A percentile compares a stretch with the other conserved stretches of the same genome.
Conservation (phyloP, 192 early-diverging fungal genomes). For the Entomortierella beljakovae region DNA sequence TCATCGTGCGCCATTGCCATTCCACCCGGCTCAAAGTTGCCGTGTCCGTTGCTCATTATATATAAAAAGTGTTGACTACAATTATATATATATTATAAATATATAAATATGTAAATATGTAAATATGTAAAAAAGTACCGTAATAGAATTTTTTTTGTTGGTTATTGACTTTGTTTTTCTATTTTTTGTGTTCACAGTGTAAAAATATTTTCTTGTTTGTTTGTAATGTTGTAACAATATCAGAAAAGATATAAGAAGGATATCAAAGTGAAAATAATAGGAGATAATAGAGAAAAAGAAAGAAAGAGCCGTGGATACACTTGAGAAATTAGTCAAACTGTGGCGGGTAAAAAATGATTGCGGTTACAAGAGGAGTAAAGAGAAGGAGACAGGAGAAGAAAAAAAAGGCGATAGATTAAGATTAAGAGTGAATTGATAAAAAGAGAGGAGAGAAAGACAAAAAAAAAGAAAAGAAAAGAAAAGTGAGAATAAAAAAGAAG, state of each 20-base stretch:
- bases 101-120: not conserved
- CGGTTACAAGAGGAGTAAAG: not conserved
- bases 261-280: not conserved
- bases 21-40: constrained; percentile 55
- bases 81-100: not conserved
- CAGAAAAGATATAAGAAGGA: too few species aligned
- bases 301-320: not conserved
- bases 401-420: not conserved
- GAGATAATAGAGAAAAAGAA: constrained; percentile 3
- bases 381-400: constrained; percentile 16
- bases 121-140: not conserved
- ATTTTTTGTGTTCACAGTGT: not conserved
- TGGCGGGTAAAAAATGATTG: not conserved
- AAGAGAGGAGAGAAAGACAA: not conserved
- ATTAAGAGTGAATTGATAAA: not conserved
- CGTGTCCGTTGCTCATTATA: constrained; percentile 52
- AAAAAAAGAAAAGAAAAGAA: not conserved
- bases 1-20: constrained; percentile 44
- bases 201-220: not conserved
- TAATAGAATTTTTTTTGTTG: not conserved
- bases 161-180: not conserved
- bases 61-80: not conserved
- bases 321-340: not conserved
- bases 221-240: not conserved
- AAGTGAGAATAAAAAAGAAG: not conserved